Evolutionary conservation across 192 early-diverging fungal genomes (phyloP).

Genomic region (Podila horticola): DNA sequence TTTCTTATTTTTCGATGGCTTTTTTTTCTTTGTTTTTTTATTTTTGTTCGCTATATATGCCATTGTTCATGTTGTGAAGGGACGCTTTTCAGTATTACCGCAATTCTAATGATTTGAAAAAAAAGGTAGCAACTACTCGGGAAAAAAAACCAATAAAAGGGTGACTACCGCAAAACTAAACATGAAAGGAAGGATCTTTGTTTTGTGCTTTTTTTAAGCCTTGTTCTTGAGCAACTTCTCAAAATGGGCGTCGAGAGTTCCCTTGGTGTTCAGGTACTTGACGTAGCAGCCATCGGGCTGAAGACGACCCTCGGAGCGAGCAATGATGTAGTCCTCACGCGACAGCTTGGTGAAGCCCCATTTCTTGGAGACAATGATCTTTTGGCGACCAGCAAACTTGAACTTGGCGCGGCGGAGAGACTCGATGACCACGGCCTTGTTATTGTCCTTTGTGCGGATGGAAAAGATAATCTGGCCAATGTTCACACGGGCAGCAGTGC

Average conservation of each 20-base stretch:
- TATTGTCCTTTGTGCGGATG: slow-evolving; percentile 94
- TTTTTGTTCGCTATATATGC: too few relatives aligned
- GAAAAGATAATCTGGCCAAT: slow-evolving; percentile 99
- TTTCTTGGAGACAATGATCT: slow-evolving; percentile 99
- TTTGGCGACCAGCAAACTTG: slow-evolving; percentile 99
- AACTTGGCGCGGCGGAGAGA: slow-evolving; percentile 74
- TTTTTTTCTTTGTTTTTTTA: too few relatives aligned
- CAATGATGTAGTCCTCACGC: slow-evolving; percentile 90
- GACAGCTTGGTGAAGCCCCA: slow-evolving; percentile 99
- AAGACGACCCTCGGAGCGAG: slow-evolving; percentile 79
- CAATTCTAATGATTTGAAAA: too few relatives aligned
- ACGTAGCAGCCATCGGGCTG: slow-evolving; percentile 96
- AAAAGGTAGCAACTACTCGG: too few relatives aligned
- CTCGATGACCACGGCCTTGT: slow-evolving; percentile 95
- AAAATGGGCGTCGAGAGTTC: slow-evolving; percentile 73
- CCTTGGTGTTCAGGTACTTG: slow-evolving; percentile 92
- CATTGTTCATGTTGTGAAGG: too few relatives aligned
- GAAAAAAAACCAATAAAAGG: too few relatives aligned
- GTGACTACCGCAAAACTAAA: too few relatives aligned
- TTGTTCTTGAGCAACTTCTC: slow-evolving; percentile 17
- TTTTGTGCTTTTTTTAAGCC: background rate
- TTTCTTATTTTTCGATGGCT: too few relatives aligned
- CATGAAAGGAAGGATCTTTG: too few relatives aligned
- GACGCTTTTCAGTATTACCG: too few relatives aligned
- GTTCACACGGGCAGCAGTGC: slow-evolving; percentile 96